Evolutionary conservation across 108 stramenopile species (phyloP).

Genomic region (Fragilariopsis cylindrus): DNA sequence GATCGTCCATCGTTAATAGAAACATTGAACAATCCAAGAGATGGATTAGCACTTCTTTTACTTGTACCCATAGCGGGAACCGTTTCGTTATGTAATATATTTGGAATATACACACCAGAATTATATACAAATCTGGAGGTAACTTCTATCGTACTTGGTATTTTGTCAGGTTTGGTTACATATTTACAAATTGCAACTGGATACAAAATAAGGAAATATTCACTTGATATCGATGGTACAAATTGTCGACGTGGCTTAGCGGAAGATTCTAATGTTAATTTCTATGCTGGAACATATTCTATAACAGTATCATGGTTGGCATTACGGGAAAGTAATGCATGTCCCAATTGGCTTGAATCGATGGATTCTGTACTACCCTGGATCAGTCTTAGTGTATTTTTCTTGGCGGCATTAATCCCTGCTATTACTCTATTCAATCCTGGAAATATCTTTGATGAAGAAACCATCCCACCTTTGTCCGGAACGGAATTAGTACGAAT

Average conservation of each 20-base stretch:
- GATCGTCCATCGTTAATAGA: conserved; percentile 7
- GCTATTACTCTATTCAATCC: conserved; percentile 22
- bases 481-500: conserved; percentile 38
- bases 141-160: not conserved
- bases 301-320: conserved; percentile 32
- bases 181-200: conserved; percentile 11
- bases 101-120: not conserved
- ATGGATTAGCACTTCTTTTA: not conserved
- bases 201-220: conserved; percentile 2
- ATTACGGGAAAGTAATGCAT: conserved; percentile 23
- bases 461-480: conserved; percentile 19
- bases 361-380: conserved; percentile 22
- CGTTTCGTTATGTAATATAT: conserved; percentile 3
- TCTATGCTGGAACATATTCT: conserved; percentile 31
- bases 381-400: conserved; percentile 23
- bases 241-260: conserved; percentile 24
- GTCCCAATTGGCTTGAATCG: conserved; percentile 26
- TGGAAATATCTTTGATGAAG: not conserved
- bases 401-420: conserved; percentile 23
- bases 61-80: conserved; percentile 5
- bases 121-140: not conserved
- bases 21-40: conserved; percentile 1
- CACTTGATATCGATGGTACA: not conserved
- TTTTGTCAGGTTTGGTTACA: not conserved
- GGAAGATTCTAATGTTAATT: conserved; percentile 28